Evolutionary conservation across 768 basidiomycete genomes (phyloP), one percentile per base, ranked within the genome.

Genomic region (Phaffia tasmanica): DNA sequence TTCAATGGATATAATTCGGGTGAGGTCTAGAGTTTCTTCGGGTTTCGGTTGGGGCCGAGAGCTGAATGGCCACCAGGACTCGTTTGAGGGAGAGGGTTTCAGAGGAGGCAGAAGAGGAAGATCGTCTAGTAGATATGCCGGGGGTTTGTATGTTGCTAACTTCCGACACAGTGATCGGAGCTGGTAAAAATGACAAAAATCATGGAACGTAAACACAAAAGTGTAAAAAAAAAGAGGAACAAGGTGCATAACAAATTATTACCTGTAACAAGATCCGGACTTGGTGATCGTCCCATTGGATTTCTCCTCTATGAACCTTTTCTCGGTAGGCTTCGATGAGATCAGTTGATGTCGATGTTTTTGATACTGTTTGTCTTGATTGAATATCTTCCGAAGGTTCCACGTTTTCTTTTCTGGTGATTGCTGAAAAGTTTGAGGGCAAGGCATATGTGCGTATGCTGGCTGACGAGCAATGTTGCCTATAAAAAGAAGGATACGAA

Each of bases 241-340:
- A n/a, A 3, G 51, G 30, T n/a, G 47, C 21, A 32, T 0, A 19
- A 25, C 18, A 1, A 5, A 9, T 19, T 11, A 57, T 58, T 35
- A 69, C 67, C 19, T 57, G 49, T 1, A 69, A 47, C 11, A 69
- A 42, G 1, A 50, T 49, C 14, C 67, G 30, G 56, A 64, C 67
- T 49, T 69, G 67, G 25, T 56, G 19, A 7, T 69, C 67, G n/a
- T 69, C 57, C 67, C 67, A 69, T n/a, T 55, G 25, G 27, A 69
- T 53, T 32, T 53, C 51, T 0, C 67, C 67, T 1, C 21, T 19
- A 7, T 69, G 57, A 32, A 64, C 62, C 7, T 63, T 47, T 9
- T 49, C 48, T 1, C 67, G 56, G 47, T 69, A 69, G 16, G 53
- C 49, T 15, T 50, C 62, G 16, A 69, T 57, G 18, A 69, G 56